Evolutionary conservation across 768 basidiomycete species (phyloP), one percentile per base, ranked within the genome.

Genomic region (Tulasnella sp.): DNA sequence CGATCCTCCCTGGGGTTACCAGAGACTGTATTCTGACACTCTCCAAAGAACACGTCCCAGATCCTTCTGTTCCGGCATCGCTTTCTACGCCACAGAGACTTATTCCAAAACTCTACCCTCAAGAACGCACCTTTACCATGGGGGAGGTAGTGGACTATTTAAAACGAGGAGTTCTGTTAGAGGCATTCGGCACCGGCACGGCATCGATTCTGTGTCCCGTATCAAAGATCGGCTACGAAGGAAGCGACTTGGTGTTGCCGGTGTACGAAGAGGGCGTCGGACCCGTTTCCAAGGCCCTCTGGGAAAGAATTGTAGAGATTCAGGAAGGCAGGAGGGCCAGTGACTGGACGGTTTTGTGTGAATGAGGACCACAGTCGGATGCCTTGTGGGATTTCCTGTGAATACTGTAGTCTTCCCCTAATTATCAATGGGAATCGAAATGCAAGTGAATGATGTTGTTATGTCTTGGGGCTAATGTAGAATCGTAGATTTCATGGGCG

Each of bases 1-100:
- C 88, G 70, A 89, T 97, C 64, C 79, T 98, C 1, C 91, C 92
- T 2, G 90, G 93, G 42, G 81, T 97, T 23, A 96, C 92, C 6
- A 82, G 93, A 61, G 84, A 86, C 64, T 91, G 88, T 25, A 81
- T 87, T 40, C 77, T 96, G 36, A 64, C 74, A 0, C 81, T 97
- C 41, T 77, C 80, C 3, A 71, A 78, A 14, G 81, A 80, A 7
- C 86, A 88, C 61, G 48, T 35, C 11, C 58, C 58, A 17, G 37
- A 59, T 70, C 73, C 0, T 75, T 43, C 53, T 68, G 69, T 34
- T 65, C 61, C 45, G 55, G 59, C 49, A 69, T 79, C 56, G 70
- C 69, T 4, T 71, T 72, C 49, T 62, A 75, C 46, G 72, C 80
- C 7, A 66, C 74, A 63, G 56, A 82, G 70, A 46, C 69, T 27